Conservation (phyloP, 192 early-diverging fungal genomes). For the Powellomyces hirtus region DNA sequence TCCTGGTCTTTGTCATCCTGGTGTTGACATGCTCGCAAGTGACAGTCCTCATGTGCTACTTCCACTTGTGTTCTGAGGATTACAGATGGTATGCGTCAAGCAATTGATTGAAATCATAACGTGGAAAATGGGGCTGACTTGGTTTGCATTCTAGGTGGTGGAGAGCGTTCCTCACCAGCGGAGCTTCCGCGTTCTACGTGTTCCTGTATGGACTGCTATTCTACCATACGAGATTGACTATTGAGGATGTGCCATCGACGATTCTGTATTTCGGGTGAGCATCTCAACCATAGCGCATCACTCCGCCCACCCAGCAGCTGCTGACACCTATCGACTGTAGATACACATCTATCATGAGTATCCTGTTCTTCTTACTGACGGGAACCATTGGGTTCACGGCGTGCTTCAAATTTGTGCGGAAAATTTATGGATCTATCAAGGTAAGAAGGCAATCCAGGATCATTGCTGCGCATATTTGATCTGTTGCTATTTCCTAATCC, state of each 20-base stretch:
- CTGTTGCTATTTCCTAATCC: no score
- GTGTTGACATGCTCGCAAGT: constrained; percentile 56
- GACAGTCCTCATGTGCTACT: constrained; percentile 57
- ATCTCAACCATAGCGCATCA: not conserved
- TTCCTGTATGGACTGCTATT: constrained; percentile 78
- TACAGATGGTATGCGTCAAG: constrained; percentile 15
- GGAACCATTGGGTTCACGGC: constrained; percentile 80
- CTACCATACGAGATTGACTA: constrained; percentile 63
- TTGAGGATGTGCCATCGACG: constrained; percentile 62
- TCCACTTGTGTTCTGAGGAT: constrained; percentile 59
- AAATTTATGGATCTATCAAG: constrained; percentile 76
- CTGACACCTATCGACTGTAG: not conserved
- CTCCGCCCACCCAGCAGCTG: not conserved
- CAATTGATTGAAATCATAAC: not conserved
- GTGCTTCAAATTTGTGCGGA: constrained; percentile 68
- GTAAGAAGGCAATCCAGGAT: no score
- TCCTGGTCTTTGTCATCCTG: constrained; percentile 56
- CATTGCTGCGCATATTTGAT: no score
- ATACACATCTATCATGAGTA: constrained; percentile 59
- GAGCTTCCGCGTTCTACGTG: constrained; percentile 73
- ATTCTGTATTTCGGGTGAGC: constrained; percentile 75
- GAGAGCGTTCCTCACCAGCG: constrained; percentile 79
- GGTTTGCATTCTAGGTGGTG: constrained; percentile 72
- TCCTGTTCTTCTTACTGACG: constrained; percentile 65
- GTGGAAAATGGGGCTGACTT: not conserved